Evolutionary conservation across 2,329 filamentous ascomycete species (phyloP).

Genomic region (Talaromyces piceae): DNA sequence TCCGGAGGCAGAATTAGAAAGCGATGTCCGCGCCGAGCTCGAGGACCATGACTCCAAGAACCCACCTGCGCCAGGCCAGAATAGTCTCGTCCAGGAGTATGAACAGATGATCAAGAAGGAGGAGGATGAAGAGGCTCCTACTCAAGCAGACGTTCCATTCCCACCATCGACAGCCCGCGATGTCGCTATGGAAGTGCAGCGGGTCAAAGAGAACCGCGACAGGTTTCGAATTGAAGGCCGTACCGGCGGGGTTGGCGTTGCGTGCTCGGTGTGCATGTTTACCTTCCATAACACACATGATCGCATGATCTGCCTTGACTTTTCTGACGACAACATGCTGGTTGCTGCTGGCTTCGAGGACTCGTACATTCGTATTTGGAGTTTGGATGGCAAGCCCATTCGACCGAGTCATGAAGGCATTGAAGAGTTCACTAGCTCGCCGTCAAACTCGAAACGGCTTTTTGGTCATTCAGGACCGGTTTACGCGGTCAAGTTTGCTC

Average conservation of each 20-base stretch:
- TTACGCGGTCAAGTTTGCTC: slow-evolving; percentile 83
- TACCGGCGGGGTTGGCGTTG: slow-evolving; percentile 74
- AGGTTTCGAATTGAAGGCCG: slow-evolving; percentile 80
- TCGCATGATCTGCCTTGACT: slow-evolving; percentile 86
- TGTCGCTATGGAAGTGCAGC: slow-evolving; percentile 88
- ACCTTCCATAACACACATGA: slow-evolving; percentile 97
- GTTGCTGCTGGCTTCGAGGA: slow-evolving; percentile 86
- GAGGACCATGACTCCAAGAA: slow-evolving; percentile 75
- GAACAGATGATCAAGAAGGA: slow-evolving; percentile 84
- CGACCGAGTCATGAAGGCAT: slow-evolving; percentile 56
- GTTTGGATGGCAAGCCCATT: slow-evolving; percentile 75
- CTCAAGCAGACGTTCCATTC: slow-evolving; percentile 70
- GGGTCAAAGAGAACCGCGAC: slow-evolving; percentile 86
- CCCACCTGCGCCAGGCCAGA: slow-evolving; percentile 62
- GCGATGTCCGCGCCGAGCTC: slow-evolving; percentile 79
- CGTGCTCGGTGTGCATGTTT: slow-evolving; percentile 90
- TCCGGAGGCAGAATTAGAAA: slow-evolving; percentile 72
- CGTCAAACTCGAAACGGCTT: slow-evolving; percentile 64
- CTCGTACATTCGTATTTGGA: slow-evolving; percentile 94
- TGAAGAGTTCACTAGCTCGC: slow-evolving; percentile 51
- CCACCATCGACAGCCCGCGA: slow-evolving; percentile 84
- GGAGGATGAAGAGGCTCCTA: slow-evolving; percentile 76
- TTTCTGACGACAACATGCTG: slow-evolving; percentile 81
- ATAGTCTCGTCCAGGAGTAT: slow-evolving; percentile 77
- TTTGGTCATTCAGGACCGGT: slow-evolving; percentile 88